phyloP scores from a whole-genome alignment of 225 moss, liverwort and hornwort species.

The Lunularia cruciata region DNA sequence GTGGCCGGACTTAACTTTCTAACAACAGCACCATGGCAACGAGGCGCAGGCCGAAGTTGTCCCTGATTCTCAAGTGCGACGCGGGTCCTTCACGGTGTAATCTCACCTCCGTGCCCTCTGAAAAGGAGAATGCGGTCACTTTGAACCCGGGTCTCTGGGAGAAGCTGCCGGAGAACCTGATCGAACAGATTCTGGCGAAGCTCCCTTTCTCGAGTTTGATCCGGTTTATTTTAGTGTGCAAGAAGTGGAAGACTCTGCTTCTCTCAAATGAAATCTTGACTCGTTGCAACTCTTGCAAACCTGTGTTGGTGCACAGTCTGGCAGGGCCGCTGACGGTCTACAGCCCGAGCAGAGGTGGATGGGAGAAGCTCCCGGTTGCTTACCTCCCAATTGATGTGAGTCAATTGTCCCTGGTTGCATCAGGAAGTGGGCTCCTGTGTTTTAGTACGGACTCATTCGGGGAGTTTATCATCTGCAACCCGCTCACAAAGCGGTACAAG shows the following conservation, averaged over 20 bases:
- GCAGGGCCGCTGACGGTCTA: slow-evolving; percentile 24
- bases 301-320: slow-evolving; percentile 31
- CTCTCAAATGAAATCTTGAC: slow-evolving; percentile 15
- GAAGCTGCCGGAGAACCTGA: slow-evolving; percentile 33
- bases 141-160: slow-evolving; percentile 27
- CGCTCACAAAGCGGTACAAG: slow-evolving; percentile 28
- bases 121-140: slow-evolving; percentile 6
- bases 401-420: slow-evolving; percentile 32
- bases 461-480: slow-evolving; percentile 42
- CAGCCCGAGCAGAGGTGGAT: slow-evolving; percentile 26
- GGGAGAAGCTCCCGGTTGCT: slow-evolving; percentile 27
- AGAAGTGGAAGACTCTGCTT: slow-evolving; percentile 31
- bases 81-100: slow-evolving; percentile 17
- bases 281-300: slow-evolving; percentile 5
- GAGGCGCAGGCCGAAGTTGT: slow-evolving; percentile 22
- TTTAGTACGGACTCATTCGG: slow-evolving; percentile 23
- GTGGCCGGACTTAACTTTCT: neutral
- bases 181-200: slow-evolving; percentile 29
- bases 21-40: slow-evolving; percentile 15
- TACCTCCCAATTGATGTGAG: slow-evolving; percentile 34
- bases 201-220: slow-evolving; percentile 36
- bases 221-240: slow-evolving; percentile 31
- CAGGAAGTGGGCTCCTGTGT: slow-evolving; percentile 38
- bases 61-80: slow-evolving; percentile 22
- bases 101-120: neutral